Evolutionary conservation across 768 basidiomycete genomes (phyloP), one percentile per base, ranked within the genome.

Genomic region (Serendipita sp.): DNA sequence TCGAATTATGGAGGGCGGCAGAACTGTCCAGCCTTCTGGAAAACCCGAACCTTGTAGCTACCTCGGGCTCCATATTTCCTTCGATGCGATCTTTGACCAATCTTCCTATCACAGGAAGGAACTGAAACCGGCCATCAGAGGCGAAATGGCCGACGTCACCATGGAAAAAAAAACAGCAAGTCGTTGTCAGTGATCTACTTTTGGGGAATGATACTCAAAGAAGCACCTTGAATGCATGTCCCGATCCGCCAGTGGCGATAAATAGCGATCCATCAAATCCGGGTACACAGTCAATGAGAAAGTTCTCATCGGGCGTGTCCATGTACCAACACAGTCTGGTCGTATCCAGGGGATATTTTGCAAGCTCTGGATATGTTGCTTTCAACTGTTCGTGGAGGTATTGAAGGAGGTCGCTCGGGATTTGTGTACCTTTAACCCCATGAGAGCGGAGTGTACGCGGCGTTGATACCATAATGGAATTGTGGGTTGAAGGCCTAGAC

Each of bases 261-360:
- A 93, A 73, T 10, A 97, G 71, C 3, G 56, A 30, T 7, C 80
- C 80, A 30, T 76, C 73, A 68, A 85, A 79, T 13, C 73, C 72
- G 0, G 84, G 83, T 68, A 87, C 82, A 66, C 75, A 81, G 30
- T 92, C 89, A 68, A 97, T 90, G 47, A 96, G 76, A 90, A 92
- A 97, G 73, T 97, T 81, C 2, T 83, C 86, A 70, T 93, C 88
- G 0, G 84, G 80, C 3, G 92, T 84, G 69, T 96, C 94, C 28
- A 86, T 86, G 72, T 97, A 97, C 94, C 94, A 97, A 75, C 94
- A 98, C 67, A 98, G 73, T 66, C 94, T 76, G 10, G 92, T 94
- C 4, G 76, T 77, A 35, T 74, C 71, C 70, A 92, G 88, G 0
- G 87, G 81, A 72, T 84, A 87, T 68, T 82, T 74, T 3, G 83